These are phyloP conservation scores for Cynara cardunculus DNA, from an alignment of 129 eudicot genomes.

Conservation along the genomic window DNA sequence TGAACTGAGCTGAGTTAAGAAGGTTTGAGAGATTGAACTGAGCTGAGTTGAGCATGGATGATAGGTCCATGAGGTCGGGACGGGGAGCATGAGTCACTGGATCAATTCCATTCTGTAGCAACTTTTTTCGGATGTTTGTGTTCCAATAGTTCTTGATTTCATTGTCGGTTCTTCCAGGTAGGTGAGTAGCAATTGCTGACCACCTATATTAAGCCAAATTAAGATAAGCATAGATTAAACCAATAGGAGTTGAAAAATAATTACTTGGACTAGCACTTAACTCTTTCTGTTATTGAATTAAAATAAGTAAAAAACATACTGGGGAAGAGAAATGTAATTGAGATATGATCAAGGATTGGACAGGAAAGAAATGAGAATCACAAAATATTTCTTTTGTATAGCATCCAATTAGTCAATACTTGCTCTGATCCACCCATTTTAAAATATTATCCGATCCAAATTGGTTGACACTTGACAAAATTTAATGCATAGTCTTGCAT, in stretches of 20 bases:
- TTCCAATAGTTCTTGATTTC: slow-evolving; percentile 78
- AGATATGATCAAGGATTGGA: not conserved
- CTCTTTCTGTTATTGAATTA: too few species aligned
- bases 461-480: not conserved
- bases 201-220: slow-evolving; percentile 32
- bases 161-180: slow-evolving; percentile 71
- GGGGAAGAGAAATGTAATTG: not conserved
- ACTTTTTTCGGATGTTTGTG: slow-evolving; percentile 60
- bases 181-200: slow-evolving; percentile 59
- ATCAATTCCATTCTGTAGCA: slow-evolving; percentile 55
- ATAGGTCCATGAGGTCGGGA: slow-evolving; percentile 53
- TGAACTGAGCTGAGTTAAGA: slow-evolving; percentile 48
- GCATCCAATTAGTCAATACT: not conserved
- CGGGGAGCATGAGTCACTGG: slow-evolving; percentile 79
- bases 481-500: too few species aligned
- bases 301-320: not conserved
- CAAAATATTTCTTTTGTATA: too few species aligned
- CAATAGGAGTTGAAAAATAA: not conserved
- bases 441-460: not conserved
- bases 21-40: slow-evolving; percentile 54
- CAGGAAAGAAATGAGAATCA: too few species aligned
- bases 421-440: not conserved
- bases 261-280: not conserved
- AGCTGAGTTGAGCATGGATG: slow-evolving; percentile 50
- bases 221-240: not conserved